phyloP scores from a whole-genome alignment of 306 rosid genomes.

The Pterocarpus santalinus region DNA sequence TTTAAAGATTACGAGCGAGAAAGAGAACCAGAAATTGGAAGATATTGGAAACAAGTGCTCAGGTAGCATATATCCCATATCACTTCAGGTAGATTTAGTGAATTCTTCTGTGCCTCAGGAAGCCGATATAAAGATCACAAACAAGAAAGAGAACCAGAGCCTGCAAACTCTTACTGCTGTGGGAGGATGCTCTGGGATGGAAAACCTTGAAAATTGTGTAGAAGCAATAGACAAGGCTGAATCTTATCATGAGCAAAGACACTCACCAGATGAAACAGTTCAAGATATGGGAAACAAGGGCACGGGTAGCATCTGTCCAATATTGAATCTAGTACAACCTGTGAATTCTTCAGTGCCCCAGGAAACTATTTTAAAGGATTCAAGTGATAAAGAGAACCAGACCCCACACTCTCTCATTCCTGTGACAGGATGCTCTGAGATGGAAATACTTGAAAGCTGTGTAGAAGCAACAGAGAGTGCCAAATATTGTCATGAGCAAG shows the following conservation, averaged over 20 bases:
- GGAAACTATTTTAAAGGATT: slow-evolving; percentile 41
- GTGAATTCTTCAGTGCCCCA: slow-evolving; percentile 45
- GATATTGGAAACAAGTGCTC: slow-evolving; percentile 39
- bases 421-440: slow-evolving; percentile 47
- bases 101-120: slow-evolving; percentile 48
- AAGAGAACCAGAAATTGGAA: slow-evolving; percentile 12
- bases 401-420: slow-evolving; percentile 48
- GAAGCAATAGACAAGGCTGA: slow-evolving; percentile 43
- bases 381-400: slow-evolving; percentile 49
- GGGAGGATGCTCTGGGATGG: slow-evolving; percentile 49
- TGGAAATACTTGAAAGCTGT: slow-evolving; percentile 41
- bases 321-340: background rate
- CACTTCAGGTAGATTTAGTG: background rate
- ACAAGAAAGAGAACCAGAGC: slow-evolving; percentile 49
- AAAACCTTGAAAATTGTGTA: slow-evolving; percentile 38
- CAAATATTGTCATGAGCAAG: slow-evolving; percentile 38
- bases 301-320: no score
- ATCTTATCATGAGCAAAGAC: slow-evolving; percentile 40
- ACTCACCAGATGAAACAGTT: slow-evolving; percentile 32
- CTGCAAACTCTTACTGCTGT: slow-evolving; percentile 42
- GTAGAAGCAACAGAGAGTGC: slow-evolving; percentile 42
- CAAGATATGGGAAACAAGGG: background rate
- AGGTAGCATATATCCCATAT: background rate
- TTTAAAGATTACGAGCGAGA: no score
- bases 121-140: slow-evolving; percentile 36